These are phyloP conservation scores for Akanthomyces lecanii DNA, from an alignment of 2,329 filamentous ascomycete species.

Conservation along the genomic window DNA sequence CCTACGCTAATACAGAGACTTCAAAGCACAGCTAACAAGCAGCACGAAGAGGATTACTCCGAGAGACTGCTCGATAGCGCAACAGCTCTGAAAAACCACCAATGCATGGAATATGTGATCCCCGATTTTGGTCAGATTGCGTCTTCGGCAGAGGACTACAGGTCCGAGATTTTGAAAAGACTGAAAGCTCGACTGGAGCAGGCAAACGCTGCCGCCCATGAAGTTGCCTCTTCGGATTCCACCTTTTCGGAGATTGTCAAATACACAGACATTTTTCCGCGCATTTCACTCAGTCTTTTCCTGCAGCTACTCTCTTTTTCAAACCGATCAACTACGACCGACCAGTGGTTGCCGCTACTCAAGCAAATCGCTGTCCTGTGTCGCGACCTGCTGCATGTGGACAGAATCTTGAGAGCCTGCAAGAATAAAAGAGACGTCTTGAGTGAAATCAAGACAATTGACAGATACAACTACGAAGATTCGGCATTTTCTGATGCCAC, in stretches of 20 bases:
- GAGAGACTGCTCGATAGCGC: neutral
- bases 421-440: constrained; percentile 24
- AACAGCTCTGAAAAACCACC: neutral
- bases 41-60: neutral
- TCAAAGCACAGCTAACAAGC: neutral
- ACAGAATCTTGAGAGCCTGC: constrained; percentile 33
- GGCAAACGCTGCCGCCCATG: too few species aligned
- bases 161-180: too few species aligned
- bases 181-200: too few species aligned
- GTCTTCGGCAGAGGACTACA: too few species aligned
- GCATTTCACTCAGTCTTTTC: neutral
- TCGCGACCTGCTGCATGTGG: constrained; percentile 5
- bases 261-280: neutral
- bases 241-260: neutral
- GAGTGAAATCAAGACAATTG: neutral
- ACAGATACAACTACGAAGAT: neutral
- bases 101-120: neutral
- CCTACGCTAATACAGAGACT: neutral
- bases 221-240: neutral
- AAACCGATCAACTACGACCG: accelerated
- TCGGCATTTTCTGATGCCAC: constrained; percentile 50
- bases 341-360: neutral
- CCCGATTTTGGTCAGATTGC: too few species aligned
- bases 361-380: neutral
- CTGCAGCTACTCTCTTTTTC: neutral